These are phyloP conservation scores for Citeromyces matritensis DNA, from an alignment of 805 yeast species.

Conservation along the genomic window DNA sequence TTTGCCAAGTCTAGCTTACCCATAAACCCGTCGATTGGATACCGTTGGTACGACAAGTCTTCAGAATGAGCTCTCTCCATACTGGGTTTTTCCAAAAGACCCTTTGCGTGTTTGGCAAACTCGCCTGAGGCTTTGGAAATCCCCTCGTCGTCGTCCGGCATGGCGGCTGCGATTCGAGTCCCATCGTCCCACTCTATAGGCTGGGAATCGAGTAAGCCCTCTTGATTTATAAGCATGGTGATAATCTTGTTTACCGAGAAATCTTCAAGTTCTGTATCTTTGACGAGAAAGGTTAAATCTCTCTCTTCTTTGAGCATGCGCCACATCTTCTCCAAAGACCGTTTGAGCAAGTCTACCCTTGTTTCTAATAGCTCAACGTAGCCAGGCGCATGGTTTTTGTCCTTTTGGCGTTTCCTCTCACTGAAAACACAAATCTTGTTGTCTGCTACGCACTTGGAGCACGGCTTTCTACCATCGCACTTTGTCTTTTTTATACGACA, in stretches of 20 bases:
- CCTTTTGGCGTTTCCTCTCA: conserved; percentile 35
- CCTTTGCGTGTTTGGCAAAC: conserved; percentile 11
- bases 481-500: conserved; percentile 50
- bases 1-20: neutral
- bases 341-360: conserved; percentile 33
- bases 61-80: neutral
- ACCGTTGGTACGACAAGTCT: neutral
- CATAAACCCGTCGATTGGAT: neutral
- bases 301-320: conserved; percentile 9
- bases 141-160: conserved; percentile 10
- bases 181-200: conserved; percentile 31
- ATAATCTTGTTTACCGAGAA: conserved; percentile 33
- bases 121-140: conserved; percentile 13
- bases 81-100: neutral
- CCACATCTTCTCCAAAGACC: conserved; percentile 27
- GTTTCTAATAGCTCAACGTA: conserved; percentile 52
- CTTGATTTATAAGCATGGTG: conserved; percentile 20
- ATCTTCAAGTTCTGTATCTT: conserved; percentile 6
- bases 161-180: conserved; percentile 23
- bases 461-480: conserved; percentile 49
- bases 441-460: conserved; percentile 36
- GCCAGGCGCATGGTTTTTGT: conserved; percentile 41
- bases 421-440: conserved; percentile 46
- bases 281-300: conserved; percentile 2
- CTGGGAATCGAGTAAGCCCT: conserved; percentile 20